phyloP scores from a whole-genome alignment of 768 basidiomycete genomes.

The Boletus rufocinnamomeus region DNA sequence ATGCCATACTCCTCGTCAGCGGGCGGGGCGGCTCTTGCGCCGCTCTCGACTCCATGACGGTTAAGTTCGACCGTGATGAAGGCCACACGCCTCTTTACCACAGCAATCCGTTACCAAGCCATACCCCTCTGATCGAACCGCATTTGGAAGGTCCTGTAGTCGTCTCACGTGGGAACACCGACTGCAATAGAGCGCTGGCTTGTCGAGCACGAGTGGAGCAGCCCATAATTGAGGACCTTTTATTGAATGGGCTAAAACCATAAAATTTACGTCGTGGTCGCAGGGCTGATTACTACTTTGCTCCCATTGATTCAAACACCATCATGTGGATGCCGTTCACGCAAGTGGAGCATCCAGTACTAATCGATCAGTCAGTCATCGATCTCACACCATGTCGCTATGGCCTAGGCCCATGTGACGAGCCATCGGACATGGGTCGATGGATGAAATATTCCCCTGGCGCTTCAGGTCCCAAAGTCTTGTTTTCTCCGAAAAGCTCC shows the following conservation, averaged over 20 bases:
- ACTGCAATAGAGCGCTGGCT: neutral
- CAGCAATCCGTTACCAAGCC: neutral
- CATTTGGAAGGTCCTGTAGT: constrained; percentile 37
- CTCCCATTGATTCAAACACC: neutral
- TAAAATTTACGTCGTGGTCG: neutral
- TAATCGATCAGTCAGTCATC: neutral
- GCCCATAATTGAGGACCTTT: neutral
- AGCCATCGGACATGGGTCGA: neutral
- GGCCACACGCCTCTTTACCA: neutral
- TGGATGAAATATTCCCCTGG: constrained; percentile 1
- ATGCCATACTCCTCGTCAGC: constrained; percentile 30
- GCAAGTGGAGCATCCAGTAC: neutral
- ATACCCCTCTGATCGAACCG: constrained; percentile 14
- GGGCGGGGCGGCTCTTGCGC: constrained; percentile 15
- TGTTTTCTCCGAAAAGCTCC: neutral
- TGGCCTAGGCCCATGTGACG: neutral
- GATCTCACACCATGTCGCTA: neutral
- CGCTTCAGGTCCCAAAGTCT: neutral
- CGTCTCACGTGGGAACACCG: constrained; percentile 22
- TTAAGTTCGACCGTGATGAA: neutral
- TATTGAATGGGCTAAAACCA: neutral
- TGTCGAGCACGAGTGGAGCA: neutral
- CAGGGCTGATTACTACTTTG: neutral
- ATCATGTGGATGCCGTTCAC: constrained; percentile 4
- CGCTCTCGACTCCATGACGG: constrained; percentile 22